phyloP scores from a whole-genome alignment of 345 rosid species.

The Excoecaria agallocha region DNA sequence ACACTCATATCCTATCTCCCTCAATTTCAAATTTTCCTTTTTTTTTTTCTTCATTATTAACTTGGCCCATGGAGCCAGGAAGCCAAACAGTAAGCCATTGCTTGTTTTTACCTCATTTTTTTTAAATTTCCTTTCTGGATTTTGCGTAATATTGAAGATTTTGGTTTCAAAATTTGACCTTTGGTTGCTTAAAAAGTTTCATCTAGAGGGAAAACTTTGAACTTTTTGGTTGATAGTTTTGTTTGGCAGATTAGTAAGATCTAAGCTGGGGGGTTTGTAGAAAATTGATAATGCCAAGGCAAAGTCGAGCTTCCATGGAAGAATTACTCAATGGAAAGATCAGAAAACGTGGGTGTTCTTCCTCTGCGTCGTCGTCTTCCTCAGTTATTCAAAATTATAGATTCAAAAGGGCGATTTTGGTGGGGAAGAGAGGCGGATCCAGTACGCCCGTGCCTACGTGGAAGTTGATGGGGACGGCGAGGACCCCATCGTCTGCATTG shows the following conservation, averaged over 20 bases:
- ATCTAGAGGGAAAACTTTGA: neutral
- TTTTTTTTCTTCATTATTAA: slow-evolving; percentile 8
- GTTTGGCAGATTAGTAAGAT: slow-evolving; percentile 25
- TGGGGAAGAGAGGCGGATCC: slow-evolving; percentile 85
- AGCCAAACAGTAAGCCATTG: neutral
- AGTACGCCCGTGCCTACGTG: slow-evolving; percentile 83
- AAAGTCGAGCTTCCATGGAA: slow-evolving; percentile 47
- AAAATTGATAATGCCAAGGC: slow-evolving; percentile 57
- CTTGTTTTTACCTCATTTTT: neutral
- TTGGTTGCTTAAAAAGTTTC: neutral
- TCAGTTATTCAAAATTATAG: slow-evolving; percentile 69
- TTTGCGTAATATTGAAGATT: neutral
- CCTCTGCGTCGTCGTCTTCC: slow-evolving; percentile 86
- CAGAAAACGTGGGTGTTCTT: slow-evolving; percentile 84
- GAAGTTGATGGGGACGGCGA: slow-evolving; percentile 63
- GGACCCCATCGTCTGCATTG: slow-evolving; percentile 55
- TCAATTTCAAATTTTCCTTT: slow-evolving; percentile 5
- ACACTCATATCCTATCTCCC: neutral
- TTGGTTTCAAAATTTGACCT: neutral
- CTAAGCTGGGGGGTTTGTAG: slow-evolving; percentile 8
- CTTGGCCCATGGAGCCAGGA: slow-evolving; percentile 11
- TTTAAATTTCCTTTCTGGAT: neutral
- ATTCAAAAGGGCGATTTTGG: slow-evolving; percentile 78
- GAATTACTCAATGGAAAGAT: slow-evolving; percentile 71
- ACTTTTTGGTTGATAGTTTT: neutral